These are phyloP conservation scores for Penicillium pulvis DNA, from an alignment of 495 filamentous ascomycete genomes.

Conservation along the genomic window DNA sequence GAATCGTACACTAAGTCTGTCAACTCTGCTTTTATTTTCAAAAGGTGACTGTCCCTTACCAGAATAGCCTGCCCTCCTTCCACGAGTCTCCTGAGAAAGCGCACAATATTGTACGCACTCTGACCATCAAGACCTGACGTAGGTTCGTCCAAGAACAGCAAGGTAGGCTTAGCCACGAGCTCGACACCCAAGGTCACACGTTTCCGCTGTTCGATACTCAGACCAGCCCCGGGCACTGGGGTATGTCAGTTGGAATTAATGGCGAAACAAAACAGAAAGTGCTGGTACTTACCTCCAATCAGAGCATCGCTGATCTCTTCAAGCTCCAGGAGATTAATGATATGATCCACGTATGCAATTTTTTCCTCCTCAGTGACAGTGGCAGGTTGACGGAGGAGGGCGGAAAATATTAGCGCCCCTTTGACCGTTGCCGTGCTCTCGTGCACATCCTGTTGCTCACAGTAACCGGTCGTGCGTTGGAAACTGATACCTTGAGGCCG, in stretches of 20 bases:
- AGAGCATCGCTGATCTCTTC: slow-evolving; percentile 53
- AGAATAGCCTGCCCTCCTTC: slow-evolving; percentile 84
- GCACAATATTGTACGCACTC: slow-evolving; percentile 63
- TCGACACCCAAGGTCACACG: slow-evolving; percentile 86
- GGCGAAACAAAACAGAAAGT: slow-evolving; percentile 1
- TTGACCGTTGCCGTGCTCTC: slow-evolving; percentile 53
- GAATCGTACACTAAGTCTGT: slow-evolving; percentile 70
- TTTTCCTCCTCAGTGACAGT: slow-evolving; percentile 45
- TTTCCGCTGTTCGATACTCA: slow-evolving; percentile 87
- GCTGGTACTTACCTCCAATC: slow-evolving; percentile 56
- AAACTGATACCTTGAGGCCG: slow-evolving; percentile 48
- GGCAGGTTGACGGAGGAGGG: slow-evolving; percentile 47
- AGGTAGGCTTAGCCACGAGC: slow-evolving; percentile 64
- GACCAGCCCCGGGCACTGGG: slow-evolving; percentile 62
- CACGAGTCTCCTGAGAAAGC: slow-evolving; percentile 82
- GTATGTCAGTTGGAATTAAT: background rate
- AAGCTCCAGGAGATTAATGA: slow-evolving; percentile 53
- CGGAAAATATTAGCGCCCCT: slow-evolving; percentile 53
- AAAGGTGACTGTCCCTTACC: slow-evolving; percentile 16
- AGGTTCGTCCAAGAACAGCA: slow-evolving; percentile 67
- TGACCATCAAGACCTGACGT: slow-evolving; percentile 68
- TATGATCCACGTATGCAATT: slow-evolving; percentile 51
- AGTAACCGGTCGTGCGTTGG: slow-evolving; percentile 72
- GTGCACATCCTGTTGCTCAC: slow-evolving; percentile 81
- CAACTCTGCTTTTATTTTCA: background rate